A percentile compares a stretch with the other conserved stretches of the same genome.
Evolutionary conservation across 208 protist species (phyloP).

Genomic region (Tritrichomonas musculus): DNA sequence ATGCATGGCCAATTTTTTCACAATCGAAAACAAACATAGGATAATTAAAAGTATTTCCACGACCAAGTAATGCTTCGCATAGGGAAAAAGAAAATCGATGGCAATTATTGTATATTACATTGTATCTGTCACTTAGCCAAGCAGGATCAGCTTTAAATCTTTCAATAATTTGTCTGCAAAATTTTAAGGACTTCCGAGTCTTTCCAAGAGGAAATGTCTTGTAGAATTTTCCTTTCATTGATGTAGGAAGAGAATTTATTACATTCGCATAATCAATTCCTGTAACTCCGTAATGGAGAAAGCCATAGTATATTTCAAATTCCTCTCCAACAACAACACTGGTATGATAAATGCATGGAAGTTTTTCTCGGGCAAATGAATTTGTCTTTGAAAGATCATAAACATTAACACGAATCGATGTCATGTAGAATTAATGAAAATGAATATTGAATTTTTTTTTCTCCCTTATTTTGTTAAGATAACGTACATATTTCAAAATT

Average conservation of each 20-base stretch:
- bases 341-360: background rate
- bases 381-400: background rate
- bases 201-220: background rate
- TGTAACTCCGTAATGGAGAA: background rate
- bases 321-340: slow-evolving; percentile 3
- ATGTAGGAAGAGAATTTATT: background rate
- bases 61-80: background rate
- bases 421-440: too few relatives aligned
- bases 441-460: too few relatives aligned
- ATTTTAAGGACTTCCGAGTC: background rate
- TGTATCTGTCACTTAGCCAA: slow-evolving; percentile 3
- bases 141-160: background rate
- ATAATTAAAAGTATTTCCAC: background rate
- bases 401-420: background rate
- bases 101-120: background rate
- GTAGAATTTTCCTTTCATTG: background rate
- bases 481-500: too few relatives aligned
- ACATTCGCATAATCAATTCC: background rate
- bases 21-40: background rate
- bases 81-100: background rate
- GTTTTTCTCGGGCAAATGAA: background rate
- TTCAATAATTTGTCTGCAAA: background rate
- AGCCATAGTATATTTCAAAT: slow-evolving; percentile 18
- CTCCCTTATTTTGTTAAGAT: too few relatives aligned
- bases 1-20: background rate